Evolutionary conservation across 2,329 filamentous ascomycete genomes (phyloP).

Genomic region (Fusarium sp.): DNA sequence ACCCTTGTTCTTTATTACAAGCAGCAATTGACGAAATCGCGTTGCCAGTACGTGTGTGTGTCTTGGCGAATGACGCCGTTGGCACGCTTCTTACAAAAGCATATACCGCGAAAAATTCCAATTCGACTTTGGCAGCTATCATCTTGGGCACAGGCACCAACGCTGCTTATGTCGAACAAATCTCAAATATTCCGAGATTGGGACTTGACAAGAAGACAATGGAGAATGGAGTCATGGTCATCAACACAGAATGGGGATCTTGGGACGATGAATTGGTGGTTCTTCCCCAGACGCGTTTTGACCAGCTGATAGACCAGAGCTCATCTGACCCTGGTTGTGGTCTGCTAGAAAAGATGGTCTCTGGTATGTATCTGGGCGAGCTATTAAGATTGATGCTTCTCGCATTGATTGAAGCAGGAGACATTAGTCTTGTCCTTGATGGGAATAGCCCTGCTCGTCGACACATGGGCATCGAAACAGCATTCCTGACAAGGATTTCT

Average conservation of each 20-base stretch:
- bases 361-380: conserved; percentile 8
- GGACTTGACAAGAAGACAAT: accelerated
- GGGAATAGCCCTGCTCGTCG: neutral
- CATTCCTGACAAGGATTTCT: neutral
- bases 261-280: neutral
- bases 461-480: neutral
- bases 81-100: neutral
- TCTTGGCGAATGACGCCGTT: conserved; percentile 9
- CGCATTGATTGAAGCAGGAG: accelerated
- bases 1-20: conserved; percentile 8
- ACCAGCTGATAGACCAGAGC: conserved; percentile 1
- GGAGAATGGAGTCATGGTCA: neutral
- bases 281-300: conserved; percentile 9
- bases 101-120: neutral
- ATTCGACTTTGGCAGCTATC: neutral
- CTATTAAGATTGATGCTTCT: neutral
- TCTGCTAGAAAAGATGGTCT: conserved; percentile 18
- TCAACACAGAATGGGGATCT: conserved; percentile 19
- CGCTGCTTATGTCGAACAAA: conserved; percentile 1
- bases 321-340: conserved; percentile 7
- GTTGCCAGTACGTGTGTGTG: neutral
- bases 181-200: neutral
- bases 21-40: neutral
- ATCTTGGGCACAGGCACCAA: conserved; percentile 9
- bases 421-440: neutral